Base-by-base conservation (phyloP, 345 rosid genomes). In the Garcia nutans region DNA sequence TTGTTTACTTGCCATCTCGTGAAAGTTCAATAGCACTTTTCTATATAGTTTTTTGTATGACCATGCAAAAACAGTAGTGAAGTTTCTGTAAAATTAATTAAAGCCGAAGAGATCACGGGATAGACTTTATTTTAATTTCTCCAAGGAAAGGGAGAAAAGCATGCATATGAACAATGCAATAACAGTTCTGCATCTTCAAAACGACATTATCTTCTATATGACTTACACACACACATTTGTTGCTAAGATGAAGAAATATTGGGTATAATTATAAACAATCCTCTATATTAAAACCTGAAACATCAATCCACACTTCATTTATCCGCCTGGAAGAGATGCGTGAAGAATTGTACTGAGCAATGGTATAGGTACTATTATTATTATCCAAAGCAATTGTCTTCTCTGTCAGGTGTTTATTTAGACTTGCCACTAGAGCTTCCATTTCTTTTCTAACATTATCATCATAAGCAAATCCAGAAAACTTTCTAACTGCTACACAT, bases 291-390 rank as follows among this genome's bases (percentile, higher is more conserved):
- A 66, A 62, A 44, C 82, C 83, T 8, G 81, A 65, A 8, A 87
- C 78, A 67, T 82, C 76, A 23, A 83, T 81, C 91, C 91, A 86
- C 8, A 84, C 88, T 72, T 88, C 85, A 42, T 88, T 86, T 17
- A 81, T 26, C 24, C 91, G 80, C 8, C 77, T 81, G 0, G 83
- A 42, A 10, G 60, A 68, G 66, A 77, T 81, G 20, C 3, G 71
- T 2, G 89, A 81, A 71, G 87, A 76, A 70, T 81, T 88, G 74
- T 84, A 87, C 71, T 87, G 90, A 0, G 90, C 88, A 74, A 87
- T 73, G 5, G 76, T 8, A 26, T 74, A 85, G 23, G 78, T 67
- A 58, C n/a, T 54, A 24, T 45, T 73, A 24, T 45, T 73, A 26
- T 68, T 49, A 74, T 47, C 58, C 23, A 23, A 10, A 9, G 44